Percentiles rank a stretch among this genome's conserved stretches.
Evolutionary conservation across 371 early-diverging fungal species (phyloP).

Genomic region (Saksenaea oblongispora): DNA sequence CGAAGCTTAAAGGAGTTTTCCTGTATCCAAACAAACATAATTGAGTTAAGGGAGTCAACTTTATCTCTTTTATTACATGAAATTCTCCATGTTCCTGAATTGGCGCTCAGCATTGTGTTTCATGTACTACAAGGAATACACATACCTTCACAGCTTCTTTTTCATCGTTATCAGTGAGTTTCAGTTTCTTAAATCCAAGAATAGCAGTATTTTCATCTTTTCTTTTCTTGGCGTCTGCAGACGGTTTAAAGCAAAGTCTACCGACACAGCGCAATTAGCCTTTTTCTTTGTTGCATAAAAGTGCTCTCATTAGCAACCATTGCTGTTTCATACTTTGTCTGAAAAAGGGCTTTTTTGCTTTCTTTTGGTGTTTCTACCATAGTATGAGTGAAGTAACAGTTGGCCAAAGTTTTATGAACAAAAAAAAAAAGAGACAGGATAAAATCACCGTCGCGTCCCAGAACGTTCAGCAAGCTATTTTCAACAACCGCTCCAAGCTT

Average conservation of each 20-base stretch:
- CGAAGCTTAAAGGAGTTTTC: background rate
- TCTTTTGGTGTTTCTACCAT: slow-evolving; percentile 2
- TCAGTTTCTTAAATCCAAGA: background rate
- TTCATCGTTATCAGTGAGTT: background rate
- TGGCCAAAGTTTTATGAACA: background rate
- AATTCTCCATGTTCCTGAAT: background rate
- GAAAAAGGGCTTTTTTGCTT: background rate
- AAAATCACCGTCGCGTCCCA: background rate
- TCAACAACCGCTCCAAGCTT: background rate
- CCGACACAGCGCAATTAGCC: background rate
- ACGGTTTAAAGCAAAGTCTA: slow-evolving; percentile 3
- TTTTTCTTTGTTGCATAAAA: background rate
- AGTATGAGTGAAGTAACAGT: background rate
- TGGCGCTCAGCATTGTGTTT: background rate
- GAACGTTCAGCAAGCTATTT: background rate
- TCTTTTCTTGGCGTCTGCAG: background rate
- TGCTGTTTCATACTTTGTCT: background rate
- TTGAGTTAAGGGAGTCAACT: background rate
- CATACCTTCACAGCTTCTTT: background rate
- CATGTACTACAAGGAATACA: background rate
- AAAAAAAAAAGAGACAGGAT: background rate
- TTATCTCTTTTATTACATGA: too few relatives aligned
- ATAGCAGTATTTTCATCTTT: background rate
- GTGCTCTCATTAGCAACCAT: background rate
- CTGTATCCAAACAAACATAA: background rate